phyloP scores from a whole-genome alignment of 257 asterid species.

The Solanum rostratum region DNA sequence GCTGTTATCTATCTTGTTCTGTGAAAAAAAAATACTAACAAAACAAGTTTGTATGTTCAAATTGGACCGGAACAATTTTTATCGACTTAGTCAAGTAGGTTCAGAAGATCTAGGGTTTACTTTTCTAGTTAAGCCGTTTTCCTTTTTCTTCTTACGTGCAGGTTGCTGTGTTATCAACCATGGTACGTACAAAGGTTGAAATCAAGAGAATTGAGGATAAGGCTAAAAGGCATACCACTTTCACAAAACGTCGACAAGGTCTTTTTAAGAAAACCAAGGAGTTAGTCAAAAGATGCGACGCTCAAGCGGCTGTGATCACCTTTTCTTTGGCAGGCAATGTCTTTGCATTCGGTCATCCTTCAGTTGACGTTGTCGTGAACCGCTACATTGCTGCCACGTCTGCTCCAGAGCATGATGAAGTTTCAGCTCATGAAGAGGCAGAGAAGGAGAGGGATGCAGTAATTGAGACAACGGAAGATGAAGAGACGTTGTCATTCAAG shows the following conservation, averaged over 20 bases:
- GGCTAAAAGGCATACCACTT: conserved; percentile 31
- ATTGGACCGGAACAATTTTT: background rate
- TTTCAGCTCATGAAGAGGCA: background rate
- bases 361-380: conserved; percentile 7
- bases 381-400: conserved; percentile 8
- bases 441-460: background rate
- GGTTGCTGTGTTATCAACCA: background rate
- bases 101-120: background rate
- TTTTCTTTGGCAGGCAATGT: conserved; percentile 31
- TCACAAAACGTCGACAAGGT: conserved; percentile 43
- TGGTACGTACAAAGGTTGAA: conserved; percentile 22
- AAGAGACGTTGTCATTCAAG: background rate
- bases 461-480: background rate
- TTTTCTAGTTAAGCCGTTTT: background rate
- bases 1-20: background rate
- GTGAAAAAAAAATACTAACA: background rate
- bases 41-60: background rate
- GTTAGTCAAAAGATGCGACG: conserved; percentile 5
- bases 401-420: background rate
- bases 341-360: conserved; percentile 24
- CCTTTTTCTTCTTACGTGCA: background rate
- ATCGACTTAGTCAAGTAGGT: background rate
- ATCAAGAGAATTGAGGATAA: conserved; percentile 28
- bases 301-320: conserved; percentile 18
- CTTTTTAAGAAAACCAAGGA: conserved; percentile 26